Conservation (phyloP, 192 early-diverging fungal genomes). For the Spinellus fusiger region DNA sequence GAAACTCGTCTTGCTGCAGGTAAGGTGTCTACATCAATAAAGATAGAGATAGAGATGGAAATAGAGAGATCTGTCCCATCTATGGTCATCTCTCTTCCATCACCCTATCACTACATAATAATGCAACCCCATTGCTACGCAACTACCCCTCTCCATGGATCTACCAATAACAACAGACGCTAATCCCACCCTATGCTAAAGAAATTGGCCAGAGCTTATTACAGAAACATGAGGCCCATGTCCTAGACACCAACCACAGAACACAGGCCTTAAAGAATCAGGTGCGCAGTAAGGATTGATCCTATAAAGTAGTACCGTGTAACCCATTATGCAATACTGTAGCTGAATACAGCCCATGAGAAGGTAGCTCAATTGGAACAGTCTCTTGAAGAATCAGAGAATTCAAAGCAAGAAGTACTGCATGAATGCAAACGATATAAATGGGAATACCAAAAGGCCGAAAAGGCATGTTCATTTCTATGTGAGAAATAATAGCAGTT, state of each 20-base stretch:
- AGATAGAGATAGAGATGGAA: too few relatives aligned
- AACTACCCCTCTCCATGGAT: not conserved
- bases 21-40: too few relatives aligned
- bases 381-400: slow-evolving; percentile 22
- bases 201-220: slow-evolving; percentile 42
- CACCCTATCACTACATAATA: too few relatives aligned
- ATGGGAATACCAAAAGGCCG: slow-evolving; percentile 27
- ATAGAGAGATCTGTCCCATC: too few relatives aligned
- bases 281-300: slow-evolving; percentile 14
- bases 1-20: slow-evolving; percentile 39
- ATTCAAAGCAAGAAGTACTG: slow-evolving; percentile 17
- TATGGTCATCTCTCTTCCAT: too few relatives aligned
- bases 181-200: too few relatives aligned
- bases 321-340: slow-evolving; percentile 7
- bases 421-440: slow-evolving; percentile 23
- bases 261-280: slow-evolving; percentile 25
- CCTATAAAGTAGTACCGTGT: slow-evolving; percentile 1
- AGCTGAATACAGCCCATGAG: slow-evolving; percentile 16
- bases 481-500: too few relatives aligned
- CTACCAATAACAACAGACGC: slow-evolving; percentile 5
- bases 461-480: too few relatives aligned
- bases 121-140: too few relatives aligned
- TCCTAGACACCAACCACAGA: slow-evolving; percentile 23
- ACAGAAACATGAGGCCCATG: slow-evolving; percentile 30
- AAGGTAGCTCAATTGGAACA: slow-evolving; percentile 12